A percentile compares a stretch with the other conserved stretches of the same genome.
phyloP scores from a whole-genome alignment of 2,329 filamentous ascomycete genomes.

The Diaporthe helianthi region DNA sequence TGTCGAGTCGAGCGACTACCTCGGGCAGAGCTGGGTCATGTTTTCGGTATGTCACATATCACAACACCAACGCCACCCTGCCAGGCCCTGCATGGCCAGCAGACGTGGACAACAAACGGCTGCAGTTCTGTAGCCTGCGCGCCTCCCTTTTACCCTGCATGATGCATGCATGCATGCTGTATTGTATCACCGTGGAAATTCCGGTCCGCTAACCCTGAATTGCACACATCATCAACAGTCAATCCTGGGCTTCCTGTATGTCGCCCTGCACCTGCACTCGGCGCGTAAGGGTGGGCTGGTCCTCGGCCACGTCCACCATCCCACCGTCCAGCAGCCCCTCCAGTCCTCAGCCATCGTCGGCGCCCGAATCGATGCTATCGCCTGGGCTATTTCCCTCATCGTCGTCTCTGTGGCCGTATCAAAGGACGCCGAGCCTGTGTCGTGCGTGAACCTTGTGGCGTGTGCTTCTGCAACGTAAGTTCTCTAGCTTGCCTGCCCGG shows the following conservation, averaged over 20 bases:
- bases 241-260: slow-evolving; percentile 43
- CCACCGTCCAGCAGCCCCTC: slow-evolving; percentile 40
- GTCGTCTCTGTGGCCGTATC: slow-evolving; percentile 39
- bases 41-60: slow-evolving; percentile 33
- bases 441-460: slow-evolving; percentile 40
- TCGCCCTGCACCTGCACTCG: slow-evolving; percentile 42
- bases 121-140: not conserved
- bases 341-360: slow-evolving; percentile 43
- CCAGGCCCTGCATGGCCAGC: slow-evolving; percentile 23
- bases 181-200: not conserved
- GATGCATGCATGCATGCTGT: not conserved
- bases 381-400: slow-evolving; percentile 42
- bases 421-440: slow-evolving; percentile 26
- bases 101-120: slow-evolving; percentile 1
- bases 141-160: slow-evolving; percentile 6
- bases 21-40: slow-evolving; percentile 35
- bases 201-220: slow-evolving; percentile 11
- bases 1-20: slow-evolving; percentile 24
- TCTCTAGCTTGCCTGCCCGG: not conserved
- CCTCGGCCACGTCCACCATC: slow-evolving; percentile 35
- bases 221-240: slow-evolving; percentile 37
- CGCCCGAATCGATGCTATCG: slow-evolving; percentile 39
- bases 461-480: slow-evolving; percentile 40
- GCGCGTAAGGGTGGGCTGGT: slow-evolving; percentile 38
- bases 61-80: not conserved